These are phyloP conservation scores for Calonectria fujianensis DNA, from an alignment of 2,329 filamentous ascomycete genomes.

Conservation along the genomic window DNA sequence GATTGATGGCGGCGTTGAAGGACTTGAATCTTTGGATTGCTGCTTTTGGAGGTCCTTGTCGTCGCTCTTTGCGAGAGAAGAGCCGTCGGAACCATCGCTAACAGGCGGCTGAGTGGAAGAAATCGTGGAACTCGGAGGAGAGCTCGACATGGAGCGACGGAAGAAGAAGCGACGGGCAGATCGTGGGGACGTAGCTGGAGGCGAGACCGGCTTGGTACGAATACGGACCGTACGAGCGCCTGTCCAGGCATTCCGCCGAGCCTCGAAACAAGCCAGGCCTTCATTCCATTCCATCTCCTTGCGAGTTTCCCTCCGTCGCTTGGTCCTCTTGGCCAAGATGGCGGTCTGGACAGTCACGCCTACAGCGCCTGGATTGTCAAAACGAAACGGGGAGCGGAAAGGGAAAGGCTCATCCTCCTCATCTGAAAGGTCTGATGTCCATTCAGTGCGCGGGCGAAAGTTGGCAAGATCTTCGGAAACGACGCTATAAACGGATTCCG, in stretches of 20 bases:
- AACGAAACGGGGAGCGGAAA: slow-evolving; percentile 69
- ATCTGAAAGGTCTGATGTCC: slow-evolving; percentile 75
- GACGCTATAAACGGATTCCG: slow-evolving; percentile 73
- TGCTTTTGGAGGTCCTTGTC: slow-evolving; percentile 58
- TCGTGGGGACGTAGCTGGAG: slow-evolving; percentile 66
- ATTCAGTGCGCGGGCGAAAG: slow-evolving; percentile 72
- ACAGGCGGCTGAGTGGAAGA: slow-evolving; percentile 48
- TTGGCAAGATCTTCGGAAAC: slow-evolving; percentile 73
- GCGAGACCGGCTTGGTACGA: slow-evolving; percentile 66
- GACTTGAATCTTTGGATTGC: slow-evolving; percentile 59
- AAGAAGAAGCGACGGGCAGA: slow-evolving; percentile 71
- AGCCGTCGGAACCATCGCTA: slow-evolving; percentile 63
- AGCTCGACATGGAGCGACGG: slow-evolving; percentile 66
- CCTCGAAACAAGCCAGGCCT: slow-evolving; percentile 86
- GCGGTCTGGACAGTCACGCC: slow-evolving; percentile 64
- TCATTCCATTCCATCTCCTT: slow-evolving; percentile 86
- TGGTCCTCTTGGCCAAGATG: slow-evolving; percentile 70
- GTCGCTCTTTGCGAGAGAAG: slow-evolving; percentile 63
- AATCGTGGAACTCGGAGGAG: slow-evolving; percentile 58
- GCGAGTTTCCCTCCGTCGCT: slow-evolving; percentile 73
- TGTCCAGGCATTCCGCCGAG: slow-evolving; percentile 89
- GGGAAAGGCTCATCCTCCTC: slow-evolving; percentile 64
- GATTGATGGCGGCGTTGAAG: slow-evolving; percentile 49
- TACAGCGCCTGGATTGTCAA: slow-evolving; percentile 70
- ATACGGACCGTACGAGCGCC: slow-evolving; percentile 79